Evolutionary conservation across 495 filamentous ascomycete species (phyloP), one percentile per base, ranked within the genome.

Genomic region (Staphylotrichum longicolle): DNA sequence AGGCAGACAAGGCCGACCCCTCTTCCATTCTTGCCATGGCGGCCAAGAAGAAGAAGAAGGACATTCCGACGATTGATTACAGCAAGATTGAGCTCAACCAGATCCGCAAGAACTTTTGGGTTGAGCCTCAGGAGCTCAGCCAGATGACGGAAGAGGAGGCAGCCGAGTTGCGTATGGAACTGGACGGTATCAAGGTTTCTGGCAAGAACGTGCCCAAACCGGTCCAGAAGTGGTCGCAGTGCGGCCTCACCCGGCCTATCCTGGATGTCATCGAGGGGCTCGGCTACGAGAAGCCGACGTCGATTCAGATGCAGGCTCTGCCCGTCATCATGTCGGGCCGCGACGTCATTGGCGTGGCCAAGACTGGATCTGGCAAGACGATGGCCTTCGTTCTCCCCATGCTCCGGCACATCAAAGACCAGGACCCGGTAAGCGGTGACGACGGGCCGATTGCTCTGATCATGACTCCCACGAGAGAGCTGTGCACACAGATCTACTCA

Each of bases 301-400:
- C 94, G 8, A 96, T 99, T 63, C 95, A 99, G 76, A 83, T 91
- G 61, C 95, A 99, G 70, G 94, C 95, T 2, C 87, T 98, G 66
- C 95, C 95, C 9, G 86, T 91, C 7, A 91, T 96, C 63, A 96
- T 96, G 91, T 94, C 93, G 41, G 95, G 95, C 14, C 87, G 91
- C 66, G 93, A 99, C 78, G 88, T 97, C 12, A 95, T 98, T 63
- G 94, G 93, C 65, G 90, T 98, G 46, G 95, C 95, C 3, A 98
- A 98, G 74, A 99, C 95, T 20, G 95, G 95, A 4, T 98, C 95
- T n/a, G 95, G 95, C 65, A 99, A 99, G 74, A 99, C 95, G 1
- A 87, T 96, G 64, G 94, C 95, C 32, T 99, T 96, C 69, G 73
- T 93, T 12, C 81, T 99, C 15, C 94, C 94, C 20, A 96, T 98